phyloP scores from a whole-genome alignment of 1,284 basidiomycete species.

The Termitomyces sp. region DNA sequence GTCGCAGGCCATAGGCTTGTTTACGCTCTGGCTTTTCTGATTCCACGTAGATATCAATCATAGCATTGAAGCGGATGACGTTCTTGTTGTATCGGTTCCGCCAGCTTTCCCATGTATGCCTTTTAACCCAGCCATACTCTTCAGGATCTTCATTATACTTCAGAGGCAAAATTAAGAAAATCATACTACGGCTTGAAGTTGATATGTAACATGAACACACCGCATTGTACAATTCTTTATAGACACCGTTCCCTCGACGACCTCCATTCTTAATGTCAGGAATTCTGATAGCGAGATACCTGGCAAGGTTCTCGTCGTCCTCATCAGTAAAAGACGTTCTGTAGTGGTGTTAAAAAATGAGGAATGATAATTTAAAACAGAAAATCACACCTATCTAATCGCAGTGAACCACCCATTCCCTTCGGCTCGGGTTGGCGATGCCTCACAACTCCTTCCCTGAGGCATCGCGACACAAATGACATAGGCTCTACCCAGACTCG shows the following conservation, averaged over 20 bases:
- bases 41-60: constrained; percentile 45
- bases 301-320: constrained; percentile 34
- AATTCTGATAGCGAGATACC: constrained; percentile 31
- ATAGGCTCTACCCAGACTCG: constrained; percentile 25
- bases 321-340: constrained; percentile 29
- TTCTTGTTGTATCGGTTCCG: constrained; percentile 70
- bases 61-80: constrained; percentile 42
- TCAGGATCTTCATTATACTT: constrained; percentile 20
- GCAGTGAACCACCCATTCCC: constrained; percentile 29
- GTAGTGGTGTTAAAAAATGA: background rate
- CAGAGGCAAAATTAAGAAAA: background rate
- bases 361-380: background rate
- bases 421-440: constrained; percentile 20
- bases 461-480: constrained; percentile 26
- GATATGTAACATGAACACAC: constrained; percentile 18
- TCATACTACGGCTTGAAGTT: background rate
- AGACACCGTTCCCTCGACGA: constrained; percentile 32
- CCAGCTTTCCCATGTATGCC: constrained; percentile 72
- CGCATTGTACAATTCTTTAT: constrained; percentile 25
- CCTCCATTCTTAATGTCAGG: constrained; percentile 34
- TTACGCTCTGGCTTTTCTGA: constrained; percentile 20
- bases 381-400: constrained; percentile 13
- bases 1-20: constrained; percentile 21
- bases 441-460: constrained; percentile 16
- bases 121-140: constrained; percentile 53